Evolutionary conservation across 768 basidiomycete species (phyloP).

Genomic region (Pleurotus platypus): DNA sequence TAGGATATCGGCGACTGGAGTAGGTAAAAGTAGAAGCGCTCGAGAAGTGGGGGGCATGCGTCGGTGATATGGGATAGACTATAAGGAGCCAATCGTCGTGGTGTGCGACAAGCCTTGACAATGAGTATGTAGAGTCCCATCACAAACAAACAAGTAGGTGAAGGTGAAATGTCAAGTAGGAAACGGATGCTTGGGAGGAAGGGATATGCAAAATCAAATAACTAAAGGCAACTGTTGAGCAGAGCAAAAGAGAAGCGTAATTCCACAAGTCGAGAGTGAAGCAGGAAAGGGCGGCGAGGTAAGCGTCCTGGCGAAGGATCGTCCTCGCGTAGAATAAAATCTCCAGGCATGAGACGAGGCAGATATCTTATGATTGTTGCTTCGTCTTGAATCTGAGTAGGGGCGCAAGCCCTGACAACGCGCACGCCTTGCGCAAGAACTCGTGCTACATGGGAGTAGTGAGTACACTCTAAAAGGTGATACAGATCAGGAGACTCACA

Average conservation of each 20-base stretch:
- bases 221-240: constrained; percentile 1
- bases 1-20: no score
- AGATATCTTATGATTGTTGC: constrained; percentile 37
- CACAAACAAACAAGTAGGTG: neutral
- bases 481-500: constrained; percentile 40
- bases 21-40: no score
- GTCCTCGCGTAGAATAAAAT: neutral
- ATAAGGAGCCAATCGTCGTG: no score
- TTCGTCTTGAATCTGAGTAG: constrained; percentile 79
- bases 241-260: constrained; percentile 1
- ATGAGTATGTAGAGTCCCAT: neutral
- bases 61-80: no score
- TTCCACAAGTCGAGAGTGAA: neutral
- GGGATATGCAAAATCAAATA: constrained; percentile 3
- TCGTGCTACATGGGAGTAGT: constrained; percentile 64
- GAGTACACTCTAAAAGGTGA: constrained; percentile 4
- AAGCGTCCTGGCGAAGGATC: constrained; percentile 10
- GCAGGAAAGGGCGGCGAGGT: constrained; percentile 7
- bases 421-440: constrained; percentile 88
- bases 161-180: neutral
- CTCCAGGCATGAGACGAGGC: neutral
- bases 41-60: no score
- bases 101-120: no score
- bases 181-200: neutral
- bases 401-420: constrained; percentile 77